Evolutionary conservation across 2,329 filamentous ascomycete genomes (phyloP).

Genomic region (Apiospora sp.): DNA sequence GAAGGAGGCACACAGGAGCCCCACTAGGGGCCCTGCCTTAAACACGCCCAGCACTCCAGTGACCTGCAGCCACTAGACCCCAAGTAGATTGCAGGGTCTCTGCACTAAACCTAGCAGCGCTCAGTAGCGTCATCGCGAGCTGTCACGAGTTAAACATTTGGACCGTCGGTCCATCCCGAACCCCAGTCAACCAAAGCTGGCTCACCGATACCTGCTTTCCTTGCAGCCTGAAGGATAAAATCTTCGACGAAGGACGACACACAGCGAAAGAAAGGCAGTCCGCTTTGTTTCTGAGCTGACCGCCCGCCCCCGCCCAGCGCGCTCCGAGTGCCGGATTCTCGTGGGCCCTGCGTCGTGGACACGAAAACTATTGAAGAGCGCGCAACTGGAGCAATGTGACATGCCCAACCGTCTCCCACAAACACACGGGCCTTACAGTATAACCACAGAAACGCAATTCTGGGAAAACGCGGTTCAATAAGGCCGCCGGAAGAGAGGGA

Average conservation of each 20-base stretch:
- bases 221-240: background rate
- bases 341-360: background rate
- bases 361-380: constrained; percentile 9
- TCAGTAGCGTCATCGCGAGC: constrained; percentile 2
- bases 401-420: background rate
- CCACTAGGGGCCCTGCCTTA: constrained; percentile 1
- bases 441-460: background rate
- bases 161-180: constrained; percentile 12
- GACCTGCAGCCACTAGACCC: constrained; percentile 11
- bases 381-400: constrained; percentile 1
- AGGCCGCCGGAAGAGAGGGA: background rate
- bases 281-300: background rate
- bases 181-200: constrained; percentile 5
- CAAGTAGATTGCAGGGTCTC: constrained; percentile 13
- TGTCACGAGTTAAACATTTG: constrained; percentile 10
- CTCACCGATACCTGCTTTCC: constrained; percentile 4
- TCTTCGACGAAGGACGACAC: background rate
- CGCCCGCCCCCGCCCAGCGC: background rate
- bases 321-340: constrained; percentile 2
- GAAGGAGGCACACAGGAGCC: background rate
- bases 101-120: constrained; percentile 2
- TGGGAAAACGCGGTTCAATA: background rate
- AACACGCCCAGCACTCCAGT: background rate
- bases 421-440: background rate
- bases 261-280: background rate